Base-by-base conservation (phyloP, 164 flowering plant genomes). In the Vitis rotundifolia region DNA sequence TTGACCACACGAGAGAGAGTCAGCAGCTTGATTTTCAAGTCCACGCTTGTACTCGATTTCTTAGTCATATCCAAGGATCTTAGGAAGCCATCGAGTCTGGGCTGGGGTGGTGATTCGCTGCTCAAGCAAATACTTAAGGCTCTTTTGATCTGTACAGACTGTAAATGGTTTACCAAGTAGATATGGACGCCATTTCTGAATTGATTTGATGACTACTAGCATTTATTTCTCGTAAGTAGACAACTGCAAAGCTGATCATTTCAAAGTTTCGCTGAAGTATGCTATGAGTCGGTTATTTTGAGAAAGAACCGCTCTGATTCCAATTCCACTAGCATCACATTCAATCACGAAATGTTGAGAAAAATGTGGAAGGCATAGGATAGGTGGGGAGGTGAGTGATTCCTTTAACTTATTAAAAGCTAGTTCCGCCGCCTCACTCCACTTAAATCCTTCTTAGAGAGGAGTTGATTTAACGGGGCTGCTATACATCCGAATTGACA, bases 291-390 rank as follows among this genome's bases (percentile, higher is more conserved):
- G 67, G 19, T 49, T 15, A 11, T 47, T 11, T 51, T 64, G 53
- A 18, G 67, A 47, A 3, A 64, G 29, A 14, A 64, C 3, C 7
- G 67, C 67, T 47, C 67, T n/a, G 48, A 64, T 51, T 3, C 53
- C 67, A 1, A 64, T 26, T 49, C 67, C 54, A 16, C 67, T 47
- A 47, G 67, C 67, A 64, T 64, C 54, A 22, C 67, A 48, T 64
- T 64, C 52, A 12, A 64, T 16, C 10, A 64, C 31, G 31, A 64
- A 64, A 10, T 13, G 53, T 64, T 47, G 52, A n/a, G 67, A 64
- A 22, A 64, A 64, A 49, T 47, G 2, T 44, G 52, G 53, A 49
- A 49, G 67, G 11, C 54, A 14, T 51, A 51, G 54, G 15, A 51
- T 14, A 1, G 54, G 54, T 10, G 54, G 12, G 2, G 47, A 29